Evolutionary conservation across 2,329 filamentous ascomycete genomes (phyloP), one percentile per base, ranked within the genome.

Genomic region (Colletotrichum sp.): DNA sequence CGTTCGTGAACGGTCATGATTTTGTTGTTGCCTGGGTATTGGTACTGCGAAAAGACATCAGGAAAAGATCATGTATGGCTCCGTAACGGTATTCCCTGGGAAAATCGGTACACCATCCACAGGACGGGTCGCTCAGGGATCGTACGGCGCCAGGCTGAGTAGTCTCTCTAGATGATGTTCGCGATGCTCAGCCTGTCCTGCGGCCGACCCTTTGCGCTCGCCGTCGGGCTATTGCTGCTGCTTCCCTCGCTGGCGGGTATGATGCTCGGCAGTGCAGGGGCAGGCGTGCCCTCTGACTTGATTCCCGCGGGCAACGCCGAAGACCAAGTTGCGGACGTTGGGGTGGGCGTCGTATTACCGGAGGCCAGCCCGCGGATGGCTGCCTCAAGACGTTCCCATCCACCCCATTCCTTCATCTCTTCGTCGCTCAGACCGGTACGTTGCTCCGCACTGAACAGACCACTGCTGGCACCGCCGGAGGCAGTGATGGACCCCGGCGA

Each of bases 301-400:
- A 84, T 79, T n/a, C 84, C 83, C 2, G 82, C 81, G 3, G 84
- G 83, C 0, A 84, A 74, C 7, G 80, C 57, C 1, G 81, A 76
- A 4, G 81, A 77, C 85, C 84, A 86, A 24, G 82, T 80, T 7
- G 81, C 78, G n/a, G 80, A 83, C 6, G 83, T 78, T 10, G 83
- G 82, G 10, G 83, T 83, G 6, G 82, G 80, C 8, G 82, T 81
- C 13, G 77, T 75, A 28, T 77, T 78, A 66, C 79, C 80, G 13
- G 80, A 73, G 10, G 73, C 75, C 62, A 86, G 74, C 18, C 80
- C 80, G 18, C 84, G 82, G 30, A 84, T 76, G 16, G 84, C 82
- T 12, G 81, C 88, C 80, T 97, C 93, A 16, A 98, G 87, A 77
- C 91, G 90, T 26, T 92, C 91, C 96, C 96, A 98, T 3, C 95